A percentile compares a stretch with the other conserved stretches of the same genome.
Conservation (phyloP, 805 yeast genomes). For the Saccharomycopsis lassenensis region DNA sequence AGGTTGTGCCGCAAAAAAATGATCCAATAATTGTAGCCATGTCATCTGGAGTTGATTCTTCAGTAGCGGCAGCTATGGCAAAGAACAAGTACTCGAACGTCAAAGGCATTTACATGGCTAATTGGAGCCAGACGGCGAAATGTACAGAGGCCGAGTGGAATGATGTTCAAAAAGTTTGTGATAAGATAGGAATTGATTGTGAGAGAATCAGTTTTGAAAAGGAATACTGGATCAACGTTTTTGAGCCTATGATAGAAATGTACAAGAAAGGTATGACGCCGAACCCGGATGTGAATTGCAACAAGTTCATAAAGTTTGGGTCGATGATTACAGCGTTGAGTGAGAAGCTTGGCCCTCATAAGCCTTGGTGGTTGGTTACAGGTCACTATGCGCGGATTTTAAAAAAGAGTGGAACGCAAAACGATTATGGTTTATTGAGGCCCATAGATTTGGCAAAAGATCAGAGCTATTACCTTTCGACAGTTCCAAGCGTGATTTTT, state of each 20-base stretch:
- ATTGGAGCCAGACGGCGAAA: conserved; percentile 61
- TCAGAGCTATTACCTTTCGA: conserved; percentile 84
- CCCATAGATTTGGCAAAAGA: conserved; percentile 59
- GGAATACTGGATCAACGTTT: conserved; percentile 90
- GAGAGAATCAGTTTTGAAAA: conserved; percentile 74
- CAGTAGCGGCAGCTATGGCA: conserved; percentile 69
- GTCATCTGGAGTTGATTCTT: conserved; percentile 96
- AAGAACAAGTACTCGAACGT: conserved; percentile 42
- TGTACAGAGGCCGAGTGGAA: conserved; percentile 88
- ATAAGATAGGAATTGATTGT: conserved; percentile 52
- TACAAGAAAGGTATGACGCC: conserved; percentile 77
- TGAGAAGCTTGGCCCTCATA: conserved; percentile 24
- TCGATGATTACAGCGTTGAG: conserved; percentile 47
- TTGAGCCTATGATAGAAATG: conserved; percentile 77
- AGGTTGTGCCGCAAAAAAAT: conserved; percentile 32
- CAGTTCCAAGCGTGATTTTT: conserved; percentile 38
- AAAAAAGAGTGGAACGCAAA: conserved; percentile 24
- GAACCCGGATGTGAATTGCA: conserved; percentile 89
- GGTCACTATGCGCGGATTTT: conserved; percentile 68
- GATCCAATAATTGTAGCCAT: conserved; percentile 76
- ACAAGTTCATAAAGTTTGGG: conserved; percentile 81
- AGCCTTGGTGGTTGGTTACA: conserved; percentile 76
- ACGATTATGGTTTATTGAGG: conserved; percentile 41
- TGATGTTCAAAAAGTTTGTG: conserved; percentile 60
- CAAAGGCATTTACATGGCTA: conserved; percentile 84